Base-by-base conservation (phyloP, 2,329 filamentous ascomycete species). In the Tolypocladium cylindrosporum region DNA sequence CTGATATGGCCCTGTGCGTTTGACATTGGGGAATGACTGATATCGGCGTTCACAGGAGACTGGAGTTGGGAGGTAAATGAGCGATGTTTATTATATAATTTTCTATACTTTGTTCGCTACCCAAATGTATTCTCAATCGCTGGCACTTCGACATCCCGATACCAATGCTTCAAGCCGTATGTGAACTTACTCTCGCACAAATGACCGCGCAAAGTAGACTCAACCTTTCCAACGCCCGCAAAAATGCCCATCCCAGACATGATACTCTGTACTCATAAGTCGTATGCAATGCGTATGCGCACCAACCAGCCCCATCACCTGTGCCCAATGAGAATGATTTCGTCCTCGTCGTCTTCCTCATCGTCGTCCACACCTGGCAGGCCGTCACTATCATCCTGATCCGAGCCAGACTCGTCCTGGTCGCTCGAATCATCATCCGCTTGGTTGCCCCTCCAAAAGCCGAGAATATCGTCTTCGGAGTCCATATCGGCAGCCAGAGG, bases 401-500 rank as follows among this genome's bases (percentile, higher is more conserved):
- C 77, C 4, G 78, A 75, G 27, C 76, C 76, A 21, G 74, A 72
- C 1, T 79, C 79, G 24, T 78, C 78, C 2, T 79, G 77, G 8
- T 78, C 77, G 9, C 69, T 74, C 4, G 74, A 75, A n/a, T 73
- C 75, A 24, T 81, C 78, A 2, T 78, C 77, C 24, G 74, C 72
- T 2, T 76, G 75, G 7, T 75, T 75, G 14, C 74, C 74, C 52
- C 67, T 77, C 81, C 83, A 86, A 55, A 87, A 78, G 37, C 79
- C 78, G 37, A 86, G 65, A 58, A 86, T 79, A 57, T 84, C 83
- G 10, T 78, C 77, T 21, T 81, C 78, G 0, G 79, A 79, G 19
- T 82, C 79, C 10, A 74, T 73, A 13, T 76, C 69, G 9, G 67
- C 66, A n/a, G 68, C 58, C 1, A 67, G 58, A 36, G 67, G 63